A percentile compares a stretch with the other conserved stretches of the same genome.
Conservation (phyloP, 2,329 filamentous ascomycete species). For the Lachnellula occidentalis region DNA sequence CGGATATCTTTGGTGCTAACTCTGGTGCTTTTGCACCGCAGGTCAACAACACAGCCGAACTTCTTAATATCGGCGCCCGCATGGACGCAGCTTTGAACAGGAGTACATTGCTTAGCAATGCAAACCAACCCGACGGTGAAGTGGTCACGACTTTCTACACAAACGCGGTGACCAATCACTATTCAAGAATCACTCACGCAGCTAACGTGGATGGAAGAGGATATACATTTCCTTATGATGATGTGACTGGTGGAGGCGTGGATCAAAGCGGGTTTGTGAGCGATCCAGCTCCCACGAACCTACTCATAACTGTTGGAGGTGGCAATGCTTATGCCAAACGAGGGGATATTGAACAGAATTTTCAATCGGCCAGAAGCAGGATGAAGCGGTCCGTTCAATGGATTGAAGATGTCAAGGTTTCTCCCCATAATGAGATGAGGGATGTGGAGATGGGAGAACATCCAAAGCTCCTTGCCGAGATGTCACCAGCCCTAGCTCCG, state of each 20-base stretch:
- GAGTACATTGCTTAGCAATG: constrained; percentile 55
- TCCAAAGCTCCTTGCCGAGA: constrained; percentile 13
- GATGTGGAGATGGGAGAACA: constrained; percentile 13
- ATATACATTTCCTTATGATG: constrained; percentile 69
- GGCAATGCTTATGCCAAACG: constrained; percentile 13
- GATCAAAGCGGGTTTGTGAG: constrained; percentile 61
- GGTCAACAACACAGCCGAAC: constrained; percentile 26
- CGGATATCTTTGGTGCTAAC: constrained; percentile 62
- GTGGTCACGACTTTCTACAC: constrained; percentile 45
- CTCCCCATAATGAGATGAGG: neutral
- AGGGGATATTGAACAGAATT: neutral
- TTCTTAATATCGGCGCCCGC: constrained; percentile 64
- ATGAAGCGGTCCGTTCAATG: constrained; percentile 6
- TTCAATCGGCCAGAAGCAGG: neutral
- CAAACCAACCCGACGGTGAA: constrained; percentile 49
- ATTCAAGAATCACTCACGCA: constrained; percentile 58
- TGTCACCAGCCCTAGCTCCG: neutral
- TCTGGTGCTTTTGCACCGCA: constrained; percentile 50
- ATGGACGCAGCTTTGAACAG: constrained; percentile 72
- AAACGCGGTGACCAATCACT: constrained; percentile 57
- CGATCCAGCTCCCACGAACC: constrained; percentile 33
- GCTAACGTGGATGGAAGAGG: constrained; percentile 53
- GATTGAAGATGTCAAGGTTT: constrained; percentile 7
- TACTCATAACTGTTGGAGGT: constrained; percentile 20
- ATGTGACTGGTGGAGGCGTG: constrained; percentile 52